Evolutionary conservation across 225 moss, liverwort and hornwort genomes (phyloP), one percentile per base, ranked within the genome.

Genomic region (Pseudoscleropodium purum): DNA sequence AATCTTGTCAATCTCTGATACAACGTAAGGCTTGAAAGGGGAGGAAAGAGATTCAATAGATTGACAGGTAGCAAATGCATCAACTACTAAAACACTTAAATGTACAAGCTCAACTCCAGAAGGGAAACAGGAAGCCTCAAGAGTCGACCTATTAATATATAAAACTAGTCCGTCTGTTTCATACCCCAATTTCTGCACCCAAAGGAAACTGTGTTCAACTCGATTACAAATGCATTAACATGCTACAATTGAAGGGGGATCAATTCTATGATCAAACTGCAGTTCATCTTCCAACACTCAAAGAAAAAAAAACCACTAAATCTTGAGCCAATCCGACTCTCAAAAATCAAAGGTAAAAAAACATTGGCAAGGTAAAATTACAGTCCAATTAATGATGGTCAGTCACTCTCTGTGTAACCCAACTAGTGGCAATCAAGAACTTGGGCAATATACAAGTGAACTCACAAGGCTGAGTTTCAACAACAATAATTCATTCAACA

Each of bases 221-320:
- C 77, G 3, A 92, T 91, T 91, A 92, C 89, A 92, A 87, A 88
- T 87, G 86, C 74, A 88, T 68, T 61, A 68, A 69, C 18, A 77
- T 90, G 65, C 41, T 91, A 85, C 85, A 88, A 89, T 9, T 49
- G 63, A 33, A 63, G 21, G 17, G 54, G 41, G 29, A 78, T 81
- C 59, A 59, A 54, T 47, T 87, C 80, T 70, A 65, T 31, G 47
- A 47, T 47, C 47, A 27, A 89, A 85, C 24, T 89, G 11, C 31
- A 83, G 9, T 83, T 60, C 60, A 59, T 79, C 59, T 72, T 89
- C 59, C 84, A 80, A 86, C n/a, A 82, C 56, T 85, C 30, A 41
- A 63, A 45, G 21, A 23, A 59, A 56, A 23, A 79, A 68, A 81
- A 4, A 59, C n/a, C n/a, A n/a, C n/a, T 23, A 62, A 68, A 56